phyloP scores from a whole-genome alignment of 1,284 basidiomycete genomes.

The Austroboletus niveus region DNA sequence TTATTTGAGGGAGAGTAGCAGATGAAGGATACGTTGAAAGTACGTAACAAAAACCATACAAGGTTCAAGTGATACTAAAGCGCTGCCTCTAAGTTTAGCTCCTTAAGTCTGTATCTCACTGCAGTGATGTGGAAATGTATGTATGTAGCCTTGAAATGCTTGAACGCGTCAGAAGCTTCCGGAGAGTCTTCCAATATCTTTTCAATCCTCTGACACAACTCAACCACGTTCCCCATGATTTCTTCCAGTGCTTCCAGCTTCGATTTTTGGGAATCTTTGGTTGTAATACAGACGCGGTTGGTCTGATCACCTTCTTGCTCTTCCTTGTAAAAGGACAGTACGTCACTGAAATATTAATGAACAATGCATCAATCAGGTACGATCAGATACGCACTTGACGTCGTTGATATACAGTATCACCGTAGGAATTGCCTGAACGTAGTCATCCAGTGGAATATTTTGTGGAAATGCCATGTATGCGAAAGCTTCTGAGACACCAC shows the following conservation, averaged over 20 bases:
- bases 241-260: slow-evolving; percentile 25
- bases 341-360: slow-evolving; percentile 28
- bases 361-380: not conserved
- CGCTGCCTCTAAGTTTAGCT: slow-evolving; percentile 12
- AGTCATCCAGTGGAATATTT: slow-evolving; percentile 21
- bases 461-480: slow-evolving; percentile 31
- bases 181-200: slow-evolving; percentile 20
- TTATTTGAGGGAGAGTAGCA: no score
- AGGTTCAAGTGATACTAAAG: no score
- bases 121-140: slow-evolving; percentile 23
- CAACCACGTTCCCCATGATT: slow-evolving; percentile 22
- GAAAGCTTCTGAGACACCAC: slow-evolving; percentile 30
- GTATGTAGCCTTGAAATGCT: slow-evolving; percentile 14
- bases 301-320: slow-evolving; percentile 34
- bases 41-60: no score
- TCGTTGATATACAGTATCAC: slow-evolving; percentile 30
- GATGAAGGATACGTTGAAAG: no score
- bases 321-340: slow-evolving; percentile 45
- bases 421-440: slow-evolving; percentile 36
- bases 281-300: slow-evolving; percentile 34
- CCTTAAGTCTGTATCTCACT: slow-evolving; percentile 14
- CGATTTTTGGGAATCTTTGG: slow-evolving; percentile 17
- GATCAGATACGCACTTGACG: slow-evolving; percentile 31
- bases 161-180: slow-evolving; percentile 19
- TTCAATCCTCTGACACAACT: slow-evolving; percentile 14